A percentile compares a stretch with the other conserved stretches of the same genome.
These are phyloP conservation scores for Pelargonium fulgidum DNA, from an alignment of 441 rosid genomes.

Conservation along the genomic window DNA sequence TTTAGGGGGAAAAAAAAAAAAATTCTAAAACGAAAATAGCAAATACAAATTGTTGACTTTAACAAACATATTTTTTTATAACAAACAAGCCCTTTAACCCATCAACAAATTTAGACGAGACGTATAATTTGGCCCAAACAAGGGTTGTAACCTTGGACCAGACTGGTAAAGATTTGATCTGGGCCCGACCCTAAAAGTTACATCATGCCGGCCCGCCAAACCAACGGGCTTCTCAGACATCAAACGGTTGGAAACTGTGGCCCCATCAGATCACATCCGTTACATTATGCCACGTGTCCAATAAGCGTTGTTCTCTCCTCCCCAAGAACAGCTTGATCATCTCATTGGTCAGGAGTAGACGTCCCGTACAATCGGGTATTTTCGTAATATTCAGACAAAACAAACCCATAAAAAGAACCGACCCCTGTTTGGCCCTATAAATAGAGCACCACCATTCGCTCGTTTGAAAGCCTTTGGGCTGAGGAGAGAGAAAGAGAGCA, in stretches of 20 bases:
- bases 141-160: too few relatives aligned
- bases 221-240: not conserved
- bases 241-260: not conserved
- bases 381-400: slow-evolving; percentile 5
- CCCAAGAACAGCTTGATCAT: not conserved
- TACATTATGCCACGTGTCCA: not conserved
- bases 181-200: too few relatives aligned
- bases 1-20: too few relatives aligned
- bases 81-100: too few relatives aligned
- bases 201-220: too few relatives aligned
- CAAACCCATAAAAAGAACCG: not conserved
- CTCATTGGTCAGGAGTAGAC: not conserved
- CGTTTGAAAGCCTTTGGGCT: not conserved
- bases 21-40: too few relatives aligned
- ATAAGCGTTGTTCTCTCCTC: not conserved
- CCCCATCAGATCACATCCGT: not conserved
- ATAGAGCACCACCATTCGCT: not conserved
- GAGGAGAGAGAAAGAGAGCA: not conserved
- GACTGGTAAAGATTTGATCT: too few relatives aligned
- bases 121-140: too few relatives aligned
- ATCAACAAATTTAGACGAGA: too few relatives aligned
- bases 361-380: not conserved
- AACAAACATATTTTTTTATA: too few relatives aligned
- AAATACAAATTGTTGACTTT: too few relatives aligned
- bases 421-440: not conserved